Evolutionary conservation across 805 yeast genomes (phyloP).

Genomic region (Ogataea parapolymorpha): DNA sequence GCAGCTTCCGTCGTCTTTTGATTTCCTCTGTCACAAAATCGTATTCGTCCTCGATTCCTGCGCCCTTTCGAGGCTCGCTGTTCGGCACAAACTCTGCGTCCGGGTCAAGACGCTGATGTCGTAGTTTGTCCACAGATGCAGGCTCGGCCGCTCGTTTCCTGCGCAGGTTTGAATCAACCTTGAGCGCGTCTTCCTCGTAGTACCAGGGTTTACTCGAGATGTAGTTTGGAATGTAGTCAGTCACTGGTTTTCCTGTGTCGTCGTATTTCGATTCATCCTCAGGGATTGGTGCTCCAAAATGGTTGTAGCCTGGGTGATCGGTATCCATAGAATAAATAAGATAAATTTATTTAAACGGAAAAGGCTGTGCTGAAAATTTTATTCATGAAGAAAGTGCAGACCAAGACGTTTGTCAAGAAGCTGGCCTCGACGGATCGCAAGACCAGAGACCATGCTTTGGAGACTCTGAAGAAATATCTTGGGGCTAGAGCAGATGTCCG

Average conservation of each 20-base stretch:
- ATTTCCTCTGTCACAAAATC: conserved; percentile 19
- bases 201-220: conserved; percentile 43
- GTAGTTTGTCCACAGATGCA: conserved; percentile 41
- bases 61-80: conserved; percentile 52
- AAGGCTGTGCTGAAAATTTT: conserved; percentile 13
- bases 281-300: conserved; percentile 5
- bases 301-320: conserved; percentile 11
- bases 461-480: conserved; percentile 58
- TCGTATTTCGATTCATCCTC: conserved; percentile 26
- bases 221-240: conserved; percentile 39
- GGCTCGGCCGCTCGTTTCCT: conserved; percentile 25
- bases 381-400: conserved; percentile 23
- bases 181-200: conserved; percentile 25
- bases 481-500: conserved; percentile 40
- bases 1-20: conserved; percentile 4
- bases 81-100: conserved; percentile 40
- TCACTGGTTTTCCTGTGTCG: conserved; percentile 35
- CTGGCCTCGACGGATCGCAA: conserved; percentile 80
- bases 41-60: conserved; percentile 51
- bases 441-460: conserved; percentile 71
- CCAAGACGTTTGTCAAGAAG: conserved; percentile 67
- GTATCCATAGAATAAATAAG: conserved; percentile 6
- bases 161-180: conserved; percentile 27
- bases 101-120: conserved; percentile 54
- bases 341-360: neutral